Conservation (phyloP, 306 rosid species). For the Acacia confusa region DNA sequence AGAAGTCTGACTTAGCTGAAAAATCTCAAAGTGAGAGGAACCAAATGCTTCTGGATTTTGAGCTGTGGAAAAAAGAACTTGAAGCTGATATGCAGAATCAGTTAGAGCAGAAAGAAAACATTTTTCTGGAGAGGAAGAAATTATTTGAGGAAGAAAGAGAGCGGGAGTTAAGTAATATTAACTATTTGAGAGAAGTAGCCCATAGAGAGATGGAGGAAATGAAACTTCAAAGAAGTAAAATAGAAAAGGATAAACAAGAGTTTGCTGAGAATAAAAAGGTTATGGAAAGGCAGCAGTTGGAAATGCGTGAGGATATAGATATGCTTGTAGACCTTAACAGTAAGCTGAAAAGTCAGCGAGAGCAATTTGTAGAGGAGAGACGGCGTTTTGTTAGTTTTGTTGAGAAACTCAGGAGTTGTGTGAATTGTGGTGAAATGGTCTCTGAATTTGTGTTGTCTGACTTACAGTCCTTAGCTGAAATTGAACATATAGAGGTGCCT, state of each 20-base stretch:
- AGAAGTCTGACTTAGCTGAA: constrained; percentile 67
- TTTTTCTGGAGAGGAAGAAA: constrained; percentile 61
- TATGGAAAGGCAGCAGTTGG: constrained; percentile 75
- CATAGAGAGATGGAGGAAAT: constrained; percentile 88
- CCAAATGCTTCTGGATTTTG: constrained; percentile 80
- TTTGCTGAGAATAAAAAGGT: constrained; percentile 62
- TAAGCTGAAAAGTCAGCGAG: constrained; percentile 73
- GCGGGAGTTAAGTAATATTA: constrained; percentile 64
- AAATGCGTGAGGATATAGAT: constrained; percentile 83
- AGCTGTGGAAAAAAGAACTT: constrained; percentile 65
- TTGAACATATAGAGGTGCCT: constrained; percentile 65
- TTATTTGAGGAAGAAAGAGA: constrained; percentile 77
- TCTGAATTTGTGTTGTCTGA: constrained; percentile 78
- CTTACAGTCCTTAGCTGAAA: constrained; percentile 59
- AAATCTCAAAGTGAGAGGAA: constrained; percentile 68
- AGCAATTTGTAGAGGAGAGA: constrained; percentile 75
- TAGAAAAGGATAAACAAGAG: constrained; percentile 78
- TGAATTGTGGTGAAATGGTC: constrained; percentile 67
- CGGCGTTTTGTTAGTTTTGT: constrained; percentile 64
- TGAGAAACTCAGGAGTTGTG: constrained; percentile 70
- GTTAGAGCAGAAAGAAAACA: constrained; percentile 77
- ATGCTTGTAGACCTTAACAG: constrained; percentile 72
- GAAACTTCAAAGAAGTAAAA: constrained; percentile 66
- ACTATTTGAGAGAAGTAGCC: constrained; percentile 77
- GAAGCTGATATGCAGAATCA: constrained; percentile 81